A percentile compares a stretch with the other conserved stretches of the same genome.
phyloP scores from a whole-genome alignment of 2,329 filamentous ascomycete species.

The Hymenoscyphus salicellus region DNA sequence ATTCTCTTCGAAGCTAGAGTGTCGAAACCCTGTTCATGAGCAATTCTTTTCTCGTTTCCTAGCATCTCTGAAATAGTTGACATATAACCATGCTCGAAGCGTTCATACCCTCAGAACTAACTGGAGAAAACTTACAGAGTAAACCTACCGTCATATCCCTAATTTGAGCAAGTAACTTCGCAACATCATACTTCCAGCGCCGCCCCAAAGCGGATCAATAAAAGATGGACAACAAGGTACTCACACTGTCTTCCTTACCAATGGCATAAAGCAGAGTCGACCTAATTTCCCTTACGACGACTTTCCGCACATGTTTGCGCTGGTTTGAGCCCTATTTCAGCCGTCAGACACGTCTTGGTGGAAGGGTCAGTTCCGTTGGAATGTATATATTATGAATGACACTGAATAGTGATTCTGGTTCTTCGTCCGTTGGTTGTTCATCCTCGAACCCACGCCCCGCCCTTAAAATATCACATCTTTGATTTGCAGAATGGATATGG shows the following conservation, averaged over 20 bases:
- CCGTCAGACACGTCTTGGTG: not conserved
- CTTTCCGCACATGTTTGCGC: not conserved
- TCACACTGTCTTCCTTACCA: not conserved
- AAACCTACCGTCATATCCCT: too few species aligned
- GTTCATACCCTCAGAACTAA: too few species aligned
- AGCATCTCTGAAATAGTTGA: too few species aligned
- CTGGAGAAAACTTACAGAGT: too few species aligned
- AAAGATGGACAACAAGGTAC: not conserved
- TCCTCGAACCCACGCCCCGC: too few species aligned
- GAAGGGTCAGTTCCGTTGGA: not conserved
- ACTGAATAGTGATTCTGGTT: not conserved
- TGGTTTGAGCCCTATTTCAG: slow-evolving; percentile 15
- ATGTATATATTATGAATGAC: not conserved
- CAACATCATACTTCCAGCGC: not conserved
- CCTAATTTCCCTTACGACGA: not conserved
- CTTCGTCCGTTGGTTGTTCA: too few species aligned
- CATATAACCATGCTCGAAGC: too few species aligned
- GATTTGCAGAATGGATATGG: not conserved
- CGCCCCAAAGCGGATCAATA: not conserved
- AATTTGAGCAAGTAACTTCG: not conserved
- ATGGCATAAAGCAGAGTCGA: not conserved
- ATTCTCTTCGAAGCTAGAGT: too few species aligned
- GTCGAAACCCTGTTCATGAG: too few species aligned
- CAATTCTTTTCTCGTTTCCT: too few species aligned
- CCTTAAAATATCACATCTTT: too few species aligned